Conservation (phyloP, 352 stramenopile genomes). For the Pythium folliculosum region DNA sequence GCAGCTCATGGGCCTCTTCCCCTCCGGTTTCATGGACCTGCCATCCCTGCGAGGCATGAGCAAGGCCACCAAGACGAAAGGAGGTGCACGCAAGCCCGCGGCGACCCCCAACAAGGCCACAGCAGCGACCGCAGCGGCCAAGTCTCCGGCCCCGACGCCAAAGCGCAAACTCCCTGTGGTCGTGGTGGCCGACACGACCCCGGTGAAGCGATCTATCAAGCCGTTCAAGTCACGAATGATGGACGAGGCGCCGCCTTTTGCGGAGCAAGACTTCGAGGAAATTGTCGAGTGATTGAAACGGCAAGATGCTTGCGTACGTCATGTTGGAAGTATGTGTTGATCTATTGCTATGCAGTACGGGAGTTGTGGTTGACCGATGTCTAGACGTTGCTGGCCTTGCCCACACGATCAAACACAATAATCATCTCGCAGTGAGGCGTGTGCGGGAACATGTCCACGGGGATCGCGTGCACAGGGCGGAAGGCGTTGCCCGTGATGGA, state of each 20-base stretch:
- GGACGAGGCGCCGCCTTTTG: slow-evolving; percentile 61
- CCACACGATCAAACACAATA: slow-evolving; percentile 95
- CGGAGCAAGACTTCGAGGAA: slow-evolving; percentile 71
- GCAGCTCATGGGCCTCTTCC: slow-evolving; percentile 64
- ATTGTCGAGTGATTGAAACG: slow-evolving; percentile 26
- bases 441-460: slow-evolving; percentile 99
- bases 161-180: slow-evolving; percentile 46
- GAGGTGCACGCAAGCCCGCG: slow-evolving; percentile 38
- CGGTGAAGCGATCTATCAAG: slow-evolving; percentile 60
- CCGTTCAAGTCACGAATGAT: slow-evolving; percentile 82
- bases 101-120: slow-evolving; percentile 21
- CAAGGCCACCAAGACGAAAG: slow-evolving; percentile 66
- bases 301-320: slow-evolving; percentile 2
- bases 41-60: slow-evolving; percentile 68
- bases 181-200: slow-evolving; percentile 20
- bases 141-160: slow-evolving; percentile 21
- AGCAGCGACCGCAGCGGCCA: slow-evolving; percentile 26
- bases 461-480: slow-evolving; percentile 88
- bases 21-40: slow-evolving; percentile 62
- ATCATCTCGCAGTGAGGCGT: slow-evolving; percentile 99
- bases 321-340: slow-evolving; percentile 1
- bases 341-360: slow-evolving; percentile 9
- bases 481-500: slow-evolving; percentile 92
- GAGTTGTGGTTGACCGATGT: not conserved
- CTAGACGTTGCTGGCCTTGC: slow-evolving; percentile 25